Evolutionary conservation across 345 rosid genomes (phyloP).

Genomic region (Hibiscus mutabilis): DNA sequence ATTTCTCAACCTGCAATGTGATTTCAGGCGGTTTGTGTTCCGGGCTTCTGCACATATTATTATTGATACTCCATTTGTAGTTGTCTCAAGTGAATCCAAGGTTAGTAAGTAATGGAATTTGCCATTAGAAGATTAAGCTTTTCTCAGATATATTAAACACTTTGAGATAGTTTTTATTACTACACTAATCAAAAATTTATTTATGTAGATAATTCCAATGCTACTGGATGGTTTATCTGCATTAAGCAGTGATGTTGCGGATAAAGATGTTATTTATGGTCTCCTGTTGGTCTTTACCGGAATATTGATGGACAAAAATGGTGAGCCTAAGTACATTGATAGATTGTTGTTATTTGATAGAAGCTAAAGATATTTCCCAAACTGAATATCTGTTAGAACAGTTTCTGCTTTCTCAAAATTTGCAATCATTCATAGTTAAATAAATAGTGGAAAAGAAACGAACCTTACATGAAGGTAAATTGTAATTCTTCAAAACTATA

Average conservation of each 20-base stretch:
- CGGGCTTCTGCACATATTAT: constrained; percentile 67
- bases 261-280: constrained; percentile 54
- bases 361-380: background rate
- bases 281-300: constrained; percentile 78
- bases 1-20: constrained; percentile 11
- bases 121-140: background rate
- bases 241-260: constrained; percentile 39
- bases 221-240: constrained; percentile 55
- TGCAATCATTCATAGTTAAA: background rate
- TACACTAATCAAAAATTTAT: constrained; percentile 5
- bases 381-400: background rate
- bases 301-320: constrained; percentile 54
- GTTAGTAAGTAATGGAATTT: constrained; percentile 28
- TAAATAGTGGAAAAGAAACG: background rate
- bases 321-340: constrained; percentile 29
- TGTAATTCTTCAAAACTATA: too few species aligned
- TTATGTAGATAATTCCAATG: constrained; percentile 57
- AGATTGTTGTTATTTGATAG: constrained; percentile 4
- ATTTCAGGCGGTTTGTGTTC: constrained; percentile 54
- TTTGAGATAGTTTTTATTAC: constrained; percentile 9
- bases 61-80: constrained; percentile 54
- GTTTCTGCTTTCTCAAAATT: too few species aligned
- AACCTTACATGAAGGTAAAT: background rate
- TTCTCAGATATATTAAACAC: constrained; percentile 11
- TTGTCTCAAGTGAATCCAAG: constrained; percentile 60